Percentiles rank a stretch among this genome's conserved stretches.
phyloP scores from a whole-genome alignment of 345 rosid species.

The Citrus sp. region DNA sequence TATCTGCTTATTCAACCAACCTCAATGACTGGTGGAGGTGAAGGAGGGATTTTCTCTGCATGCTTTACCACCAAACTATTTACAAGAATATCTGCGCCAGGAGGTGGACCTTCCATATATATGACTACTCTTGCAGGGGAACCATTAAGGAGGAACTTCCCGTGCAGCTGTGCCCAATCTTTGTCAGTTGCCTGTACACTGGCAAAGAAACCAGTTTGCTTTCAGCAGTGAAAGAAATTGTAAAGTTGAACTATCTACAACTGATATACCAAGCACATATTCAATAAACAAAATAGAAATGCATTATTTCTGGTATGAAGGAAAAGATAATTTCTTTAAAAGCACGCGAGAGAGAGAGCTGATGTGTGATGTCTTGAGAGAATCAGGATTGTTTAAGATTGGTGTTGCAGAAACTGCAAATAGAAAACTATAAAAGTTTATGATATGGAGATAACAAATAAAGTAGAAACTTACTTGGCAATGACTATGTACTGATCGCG shows the following conservation, averaged over 20 bases:
- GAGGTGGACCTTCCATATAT: constrained; percentile 91
- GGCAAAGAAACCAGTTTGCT: constrained; percentile 7
- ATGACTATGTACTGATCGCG: constrained; percentile 79
- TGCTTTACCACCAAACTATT: constrained; percentile 67
- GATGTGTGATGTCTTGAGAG: not conserved
- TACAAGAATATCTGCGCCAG: constrained; percentile 81
- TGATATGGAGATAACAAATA: not conserved
- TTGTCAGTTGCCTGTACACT: constrained; percentile 79
- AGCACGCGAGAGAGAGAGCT: not conserved
- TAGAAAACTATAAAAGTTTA: not conserved
- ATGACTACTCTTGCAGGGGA: constrained; percentile 68
- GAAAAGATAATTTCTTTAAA: not conserved
- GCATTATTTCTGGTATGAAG: not conserved
- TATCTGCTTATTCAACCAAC: constrained; percentile 26
- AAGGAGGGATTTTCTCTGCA: constrained; percentile 64
- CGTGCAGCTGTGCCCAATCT: constrained; percentile 73
- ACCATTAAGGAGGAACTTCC: constrained; percentile 87
- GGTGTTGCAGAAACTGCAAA: not conserved
- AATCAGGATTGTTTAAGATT: not conserved
- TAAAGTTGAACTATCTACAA: not conserved
- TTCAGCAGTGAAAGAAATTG: not conserved
- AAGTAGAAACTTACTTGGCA: constrained; percentile 56
- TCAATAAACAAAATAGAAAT: not conserved
- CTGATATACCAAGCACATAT: not conserved
- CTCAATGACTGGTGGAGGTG: constrained; percentile 62